Conservation (phyloP, 2,329 filamentous ascomycete genomes). For the Nemania sp. region DNA sequence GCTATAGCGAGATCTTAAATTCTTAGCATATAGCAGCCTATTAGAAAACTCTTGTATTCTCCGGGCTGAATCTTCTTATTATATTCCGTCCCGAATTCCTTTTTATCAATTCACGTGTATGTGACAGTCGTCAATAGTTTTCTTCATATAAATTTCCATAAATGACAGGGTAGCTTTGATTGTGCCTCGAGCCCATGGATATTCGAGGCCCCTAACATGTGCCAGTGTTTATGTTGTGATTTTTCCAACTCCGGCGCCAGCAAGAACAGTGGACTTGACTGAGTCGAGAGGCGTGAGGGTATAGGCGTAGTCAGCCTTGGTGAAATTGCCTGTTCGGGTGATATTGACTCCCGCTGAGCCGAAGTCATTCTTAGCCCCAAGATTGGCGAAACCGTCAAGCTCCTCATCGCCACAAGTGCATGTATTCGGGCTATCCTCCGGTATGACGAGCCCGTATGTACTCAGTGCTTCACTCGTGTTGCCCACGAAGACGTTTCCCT, state of each 20-base stretch:
- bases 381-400: slow-evolving; percentile 57
- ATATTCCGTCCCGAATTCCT: too few relatives aligned
- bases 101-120: too few relatives aligned
- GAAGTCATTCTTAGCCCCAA: slow-evolving; percentile 54
- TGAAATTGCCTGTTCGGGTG: slow-evolving; percentile 54
- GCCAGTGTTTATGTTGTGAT: slow-evolving; percentile 27
- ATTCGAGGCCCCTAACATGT: too few relatives aligned
- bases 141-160: too few relatives aligned
- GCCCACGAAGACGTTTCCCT: slow-evolving; percentile 52
- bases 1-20: too few relatives aligned
- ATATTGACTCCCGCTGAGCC: slow-evolving; percentile 54
- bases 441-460: slow-evolving; percentile 59
- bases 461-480: slow-evolving; percentile 53
- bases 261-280: slow-evolving; percentile 47
- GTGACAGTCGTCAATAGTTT: too few relatives aligned
- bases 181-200: too few relatives aligned
- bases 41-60: too few relatives aligned
- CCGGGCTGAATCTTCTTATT: too few relatives aligned
- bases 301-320: slow-evolving; percentile 52
- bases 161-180: too few relatives aligned
- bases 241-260: slow-evolving; percentile 51
- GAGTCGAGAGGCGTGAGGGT: slow-evolving; percentile 49
- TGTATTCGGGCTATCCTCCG: slow-evolving; percentile 56
- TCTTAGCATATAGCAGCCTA: too few relatives aligned
- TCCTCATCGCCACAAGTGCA: slow-evolving; percentile 56